A percentile compares a stretch with the other conserved stretches of the same genome.
Conservation (phyloP, 1,284 basidiomycete species). For the Ganoderma sp. region DNA sequence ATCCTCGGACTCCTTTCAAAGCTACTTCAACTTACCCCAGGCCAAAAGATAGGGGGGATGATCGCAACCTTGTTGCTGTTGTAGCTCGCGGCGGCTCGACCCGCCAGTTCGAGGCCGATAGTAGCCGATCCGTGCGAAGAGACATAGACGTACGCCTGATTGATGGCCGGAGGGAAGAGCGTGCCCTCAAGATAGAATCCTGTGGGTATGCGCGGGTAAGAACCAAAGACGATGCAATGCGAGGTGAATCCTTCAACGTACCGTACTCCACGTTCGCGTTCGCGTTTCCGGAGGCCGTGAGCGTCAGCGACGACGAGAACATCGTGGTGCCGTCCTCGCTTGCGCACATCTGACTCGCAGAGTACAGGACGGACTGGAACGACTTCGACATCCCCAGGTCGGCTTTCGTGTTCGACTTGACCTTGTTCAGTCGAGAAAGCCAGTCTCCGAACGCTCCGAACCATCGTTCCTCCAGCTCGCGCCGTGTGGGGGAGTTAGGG, state of each 20-base stretch:
- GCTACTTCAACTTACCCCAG: background rate
- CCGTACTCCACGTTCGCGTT: background rate
- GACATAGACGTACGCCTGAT: conserved; percentile 24
- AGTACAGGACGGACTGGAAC: conserved; percentile 17
- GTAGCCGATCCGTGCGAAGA: conserved; percentile 17
- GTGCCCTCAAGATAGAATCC: conserved; percentile 28
- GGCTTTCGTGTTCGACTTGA: conserved; percentile 14
- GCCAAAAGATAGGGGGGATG: conserved; percentile 4
- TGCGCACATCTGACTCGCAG: conserved; percentile 18
- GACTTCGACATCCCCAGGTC: conserved; percentile 19
- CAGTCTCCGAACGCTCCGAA: conserved; percentile 20
- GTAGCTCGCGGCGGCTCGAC: conserved; percentile 10
- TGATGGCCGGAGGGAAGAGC: conserved; percentile 20
- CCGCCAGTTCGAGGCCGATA: conserved; percentile 11
- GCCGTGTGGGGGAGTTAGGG: conserved; percentile 15
- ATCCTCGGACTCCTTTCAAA: background rate
- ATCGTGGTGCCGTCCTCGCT: conserved; percentile 18
- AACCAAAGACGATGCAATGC: background rate
- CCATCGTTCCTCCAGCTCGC: conserved; percentile 21
- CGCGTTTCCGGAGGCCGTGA: background rate
- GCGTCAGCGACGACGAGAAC: conserved; percentile 14
- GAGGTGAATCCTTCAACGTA: background rate
- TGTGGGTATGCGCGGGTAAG: background rate
- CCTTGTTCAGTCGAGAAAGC: conserved; percentile 21
- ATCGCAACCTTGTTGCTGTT: conserved; percentile 7